phyloP scores from a whole-genome alignment of 179 eudicot genomes.

The Drosera spatulata region DNA sequence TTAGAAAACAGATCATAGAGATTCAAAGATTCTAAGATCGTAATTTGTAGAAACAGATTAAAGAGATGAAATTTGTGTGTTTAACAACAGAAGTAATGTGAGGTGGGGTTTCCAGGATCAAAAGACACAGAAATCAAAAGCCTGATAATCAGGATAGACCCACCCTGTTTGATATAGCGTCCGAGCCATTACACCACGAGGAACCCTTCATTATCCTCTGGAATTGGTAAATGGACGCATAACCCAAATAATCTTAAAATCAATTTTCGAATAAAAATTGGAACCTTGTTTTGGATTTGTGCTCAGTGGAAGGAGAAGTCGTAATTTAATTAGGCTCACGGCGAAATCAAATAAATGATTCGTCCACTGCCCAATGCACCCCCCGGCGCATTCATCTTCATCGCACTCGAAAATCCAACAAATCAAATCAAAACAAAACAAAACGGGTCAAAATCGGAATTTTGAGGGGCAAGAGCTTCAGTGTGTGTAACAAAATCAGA shows the following conservation, averaged over 20 bases:
- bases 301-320: conserved; percentile 91
- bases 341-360: conserved; percentile 17
- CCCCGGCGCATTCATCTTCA: conserved; percentile 45
- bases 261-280: neutral
- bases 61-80: too few species aligned
- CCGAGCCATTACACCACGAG: conserved; percentile 76
- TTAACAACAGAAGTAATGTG: too few species aligned
- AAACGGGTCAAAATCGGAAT: too few species aligned
- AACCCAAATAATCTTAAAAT: neutral
- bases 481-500: conserved; percentile 94
- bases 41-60: too few species aligned
- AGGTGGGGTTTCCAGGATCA: conserved; percentile 59
- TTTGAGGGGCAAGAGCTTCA: conserved; percentile 23
- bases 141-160: conserved; percentile 69
- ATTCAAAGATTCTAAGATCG: too few species aligned
- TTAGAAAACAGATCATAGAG: too few species aligned
- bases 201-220: conserved; percentile 32
- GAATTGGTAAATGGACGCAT: conserved; percentile 67
- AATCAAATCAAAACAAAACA: too few species aligned
- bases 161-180: conserved; percentile 23
- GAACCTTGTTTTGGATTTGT: neutral
- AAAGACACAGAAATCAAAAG: conserved; percentile 21
- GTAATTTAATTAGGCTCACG: conserved; percentile 50
- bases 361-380: conserved; percentile 57
- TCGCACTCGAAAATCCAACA: conserved; percentile 10